Base-by-base conservation (phyloP, 352 stramenopile genomes). In the Globisporangium barbulae region DNA sequence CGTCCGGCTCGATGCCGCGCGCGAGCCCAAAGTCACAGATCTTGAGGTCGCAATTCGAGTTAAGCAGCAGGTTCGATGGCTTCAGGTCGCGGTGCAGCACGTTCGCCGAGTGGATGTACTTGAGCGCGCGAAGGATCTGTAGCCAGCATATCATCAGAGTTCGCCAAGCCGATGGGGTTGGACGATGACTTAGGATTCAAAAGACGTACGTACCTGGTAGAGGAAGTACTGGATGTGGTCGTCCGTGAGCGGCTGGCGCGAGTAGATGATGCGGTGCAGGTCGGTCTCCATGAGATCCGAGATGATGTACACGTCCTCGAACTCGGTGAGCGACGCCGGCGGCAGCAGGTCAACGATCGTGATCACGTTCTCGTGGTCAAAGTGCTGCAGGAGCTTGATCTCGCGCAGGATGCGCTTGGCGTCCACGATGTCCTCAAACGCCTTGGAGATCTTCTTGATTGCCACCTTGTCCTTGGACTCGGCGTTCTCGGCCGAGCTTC, bases 321-420 rank as follows among this genome's bases (percentile, higher is more conserved):
- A 99, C 60, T 98, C 86, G 61, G 91, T 81, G 8, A 98, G 74
- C 31, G 90, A 97, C 53, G 82, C 78, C 4, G 97, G 96, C 22
- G 94, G 91, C 76, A 98, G 86, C 75, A 99, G 87, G 68, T 99
- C 96, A 8, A 97, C 76, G 70, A 99, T 96, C 55, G 88, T 90
- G 48, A 99, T 97, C 63, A 99, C 84, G 59, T 98, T 98, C 72
- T 98, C 90, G 72, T 97, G 92, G 57, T 95, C 81, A 84, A 99
- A 96, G 56, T 97, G 89, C 66, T 96, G 88, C 50, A 98, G 69
- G 42, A 98, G 74, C 59, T 97, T 96, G 70, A 99, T 98, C 76
- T 99, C 97, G 25, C 97, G 86, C 50, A 99, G 77, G 65, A 99
- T 99, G 52, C 98, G 92, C 76, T 99, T 99, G 44, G 97, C 98